These are phyloP conservation scores for Eutreptiella sp. DNA, from an alignment of 208 protist species.

Conservation along the genomic window DNA sequence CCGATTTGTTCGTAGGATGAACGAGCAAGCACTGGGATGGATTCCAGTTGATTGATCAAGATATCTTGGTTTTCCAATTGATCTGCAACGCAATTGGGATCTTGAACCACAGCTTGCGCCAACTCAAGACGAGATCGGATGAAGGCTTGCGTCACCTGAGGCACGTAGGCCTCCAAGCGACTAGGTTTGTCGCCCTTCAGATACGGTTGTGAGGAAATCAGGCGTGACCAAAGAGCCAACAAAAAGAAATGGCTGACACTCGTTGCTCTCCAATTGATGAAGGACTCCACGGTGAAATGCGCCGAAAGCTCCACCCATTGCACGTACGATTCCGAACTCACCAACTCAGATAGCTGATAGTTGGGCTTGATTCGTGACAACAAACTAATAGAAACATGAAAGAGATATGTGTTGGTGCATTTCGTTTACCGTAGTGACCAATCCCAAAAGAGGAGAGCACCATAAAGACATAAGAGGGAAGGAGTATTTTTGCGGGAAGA, in stretches of 20 bases:
- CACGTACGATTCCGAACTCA: slow-evolving; percentile 32
- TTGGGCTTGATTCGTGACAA: slow-evolving; percentile 57
- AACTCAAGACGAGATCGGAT: slow-evolving; percentile 35
- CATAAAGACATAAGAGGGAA: too few species aligned
- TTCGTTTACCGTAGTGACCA: too few species aligned
- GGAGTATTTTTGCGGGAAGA: too few species aligned
- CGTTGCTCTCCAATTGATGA: slow-evolving; percentile 32
- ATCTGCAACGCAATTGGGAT: slow-evolving; percentile 19
- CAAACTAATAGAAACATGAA: too few species aligned
- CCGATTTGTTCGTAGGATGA: slow-evolving; percentile 33
- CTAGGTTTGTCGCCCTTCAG: slow-evolving; percentile 32
- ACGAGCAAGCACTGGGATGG: slow-evolving; percentile 18
- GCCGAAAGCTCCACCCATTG: slow-evolving; percentile 48
- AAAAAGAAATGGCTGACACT: slow-evolving; percentile 43
- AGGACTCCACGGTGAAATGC: slow-evolving; percentile 45
- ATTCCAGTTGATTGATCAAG: slow-evolving; percentile 28
- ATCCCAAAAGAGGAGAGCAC: too few species aligned
- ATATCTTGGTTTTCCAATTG: slow-evolving; percentile 28
- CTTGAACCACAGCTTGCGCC: background rate
- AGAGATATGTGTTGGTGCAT: too few species aligned
- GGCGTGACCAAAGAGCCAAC: slow-evolving; percentile 44
- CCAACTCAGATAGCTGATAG: slow-evolving; percentile 50
- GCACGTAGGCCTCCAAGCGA: slow-evolving; percentile 37
- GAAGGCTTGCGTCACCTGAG: slow-evolving; percentile 36
- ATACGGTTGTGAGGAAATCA: slow-evolving; percentile 46